Evolutionary conservation across 495 filamentous ascomycete species (phyloP).

Genomic region (Penicillium antarcticum): DNA sequence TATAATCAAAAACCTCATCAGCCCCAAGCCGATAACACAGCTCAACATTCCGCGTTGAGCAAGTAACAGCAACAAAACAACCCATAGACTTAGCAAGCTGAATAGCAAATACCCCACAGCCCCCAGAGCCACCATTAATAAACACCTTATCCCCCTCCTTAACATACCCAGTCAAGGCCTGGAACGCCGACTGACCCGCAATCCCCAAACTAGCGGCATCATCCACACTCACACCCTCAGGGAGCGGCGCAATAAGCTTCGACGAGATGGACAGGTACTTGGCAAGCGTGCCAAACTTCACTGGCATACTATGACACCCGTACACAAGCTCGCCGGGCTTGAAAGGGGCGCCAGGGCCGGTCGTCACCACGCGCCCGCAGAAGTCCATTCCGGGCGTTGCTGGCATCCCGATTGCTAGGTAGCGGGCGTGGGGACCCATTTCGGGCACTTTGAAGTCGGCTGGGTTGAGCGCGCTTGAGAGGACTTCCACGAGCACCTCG

Average conservation of each 20-base stretch:
- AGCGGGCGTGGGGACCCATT: slow-evolving; percentile 36
- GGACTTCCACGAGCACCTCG: slow-evolving; percentile 53
- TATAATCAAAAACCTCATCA: slow-evolving; percentile 69
- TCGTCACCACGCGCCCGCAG: slow-evolving; percentile 53
- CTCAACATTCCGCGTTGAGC: slow-evolving; percentile 56
- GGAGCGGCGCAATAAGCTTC: slow-evolving; percentile 31
- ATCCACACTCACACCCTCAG: slow-evolving; percentile 48
- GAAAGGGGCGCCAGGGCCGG: slow-evolving; percentile 33
- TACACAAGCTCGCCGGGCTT: slow-evolving; percentile 54
- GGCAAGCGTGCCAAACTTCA: slow-evolving; percentile 49
- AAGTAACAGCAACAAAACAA: slow-evolving; percentile 58
- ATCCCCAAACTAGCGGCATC: slow-evolving; percentile 52
- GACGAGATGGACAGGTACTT: slow-evolving; percentile 45
- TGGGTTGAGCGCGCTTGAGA: slow-evolving; percentile 57
- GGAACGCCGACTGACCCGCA: slow-evolving; percentile 57
- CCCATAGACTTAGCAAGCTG: slow-evolving; percentile 66
- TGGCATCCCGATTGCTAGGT: slow-evolving; percentile 38
- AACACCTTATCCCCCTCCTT: slow-evolving; percentile 56
- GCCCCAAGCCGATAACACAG: slow-evolving; percentile 59
- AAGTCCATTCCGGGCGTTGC: slow-evolving; percentile 64
- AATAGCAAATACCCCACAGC: slow-evolving; percentile 58
- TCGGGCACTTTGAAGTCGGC: slow-evolving; percentile 65
- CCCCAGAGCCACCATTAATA: slow-evolving; percentile 66
- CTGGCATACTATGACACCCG: slow-evolving; percentile 40
- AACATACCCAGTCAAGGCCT: slow-evolving; percentile 54